Evolutionary conservation across 768 basidiomycete species (phyloP), one percentile per base, ranked within the genome.

Genomic region (Gyrodon lividus): DNA sequence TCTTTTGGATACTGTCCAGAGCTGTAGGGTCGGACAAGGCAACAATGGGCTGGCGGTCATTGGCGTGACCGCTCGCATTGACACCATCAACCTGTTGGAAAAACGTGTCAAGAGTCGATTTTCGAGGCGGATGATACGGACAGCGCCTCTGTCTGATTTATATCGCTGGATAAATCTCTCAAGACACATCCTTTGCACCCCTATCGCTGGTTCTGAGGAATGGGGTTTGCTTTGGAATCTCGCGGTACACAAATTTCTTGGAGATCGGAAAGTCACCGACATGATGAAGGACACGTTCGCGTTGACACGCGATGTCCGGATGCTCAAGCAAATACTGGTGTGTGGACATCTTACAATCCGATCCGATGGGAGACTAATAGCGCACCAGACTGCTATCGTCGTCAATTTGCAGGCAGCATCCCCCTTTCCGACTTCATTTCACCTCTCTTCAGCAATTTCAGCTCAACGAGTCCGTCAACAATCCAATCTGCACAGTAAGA

Each of bases 51-150:
- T 97, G 19, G 88, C 87, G 0, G 85, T 99, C 30, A 74, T 99
- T 31, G 97, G 97, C 7, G 69, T 94, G 10, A 93, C 94, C 1
- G 84, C 83, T 28, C 84, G 94, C 8, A 78, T 95, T 20, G 94
- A 98, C 61, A 88, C 92, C 16, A 79, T 98, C 52, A 88, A 90
- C 56, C 71, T 89, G 2, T 76, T 99, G 16, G 97, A 99, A 68
- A 99, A 99, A 68, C 80, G 97, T 39, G 97, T 99, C 44, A 97
- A 98, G 70, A 97, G 93, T 57, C 83, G 97, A 3, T 99, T 98
- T 72, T 98, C 95, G 2, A 92, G 94, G 28, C 78, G 97, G 49
- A 89, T 92, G 60, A 76, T 95, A 50, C 82, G 91, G 42, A 85
- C 91, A 6, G 78, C 83, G 0, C 81, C 88, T 13, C 83, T 86